Percentiles rank a stretch among this genome's conserved stretches.
Evolutionary conservation across 805 yeast genomes (phyloP).

Genomic region (Candida alai): DNA sequence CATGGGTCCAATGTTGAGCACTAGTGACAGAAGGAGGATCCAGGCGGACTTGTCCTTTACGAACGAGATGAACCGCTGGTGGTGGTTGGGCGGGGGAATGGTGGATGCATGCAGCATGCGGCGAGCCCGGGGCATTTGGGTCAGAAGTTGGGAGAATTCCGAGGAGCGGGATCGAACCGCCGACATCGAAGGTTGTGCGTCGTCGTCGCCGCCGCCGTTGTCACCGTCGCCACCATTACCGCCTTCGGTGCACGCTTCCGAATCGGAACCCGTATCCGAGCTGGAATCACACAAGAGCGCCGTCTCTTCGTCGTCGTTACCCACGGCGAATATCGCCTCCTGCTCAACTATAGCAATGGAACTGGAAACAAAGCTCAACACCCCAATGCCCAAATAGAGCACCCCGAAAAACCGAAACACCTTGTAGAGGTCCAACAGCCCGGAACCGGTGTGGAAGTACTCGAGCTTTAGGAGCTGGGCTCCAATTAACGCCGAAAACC

Average conservation of each 20-base stretch:
- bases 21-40: conserved; percentile 56
- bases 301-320: conserved; percentile 21
- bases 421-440: conserved; percentile 41
- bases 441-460: conserved; percentile 26
- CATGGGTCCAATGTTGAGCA: conserved; percentile 74
- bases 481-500: conserved; percentile 73
- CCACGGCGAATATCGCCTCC: conserved; percentile 20
- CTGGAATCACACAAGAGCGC: conserved; percentile 21
- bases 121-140: too few species aligned
- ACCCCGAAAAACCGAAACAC: conserved; percentile 52
- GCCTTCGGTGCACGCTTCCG: too few species aligned
- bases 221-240: conserved; percentile 10
- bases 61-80: conserved; percentile 30
- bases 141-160: too few species aligned
- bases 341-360: conserved; percentile 59
- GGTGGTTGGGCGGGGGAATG: conserved; percentile 37
- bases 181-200: conserved; percentile 23
- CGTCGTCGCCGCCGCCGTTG: conserved; percentile 14
- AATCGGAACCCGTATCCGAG: not conserved
- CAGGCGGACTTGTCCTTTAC: conserved; percentile 59
- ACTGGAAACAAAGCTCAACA: conserved; percentile 60
- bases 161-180: conserved; percentile 23
- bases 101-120: too few species aligned
- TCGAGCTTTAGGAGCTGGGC: conserved; percentile 53
- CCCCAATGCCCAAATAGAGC: conserved; percentile 53